Evolutionary conservation across 768 basidiomycete genomes (phyloP), one percentile per base, ranked within the genome.

Genomic region (Naganishia onofrii): DNA sequence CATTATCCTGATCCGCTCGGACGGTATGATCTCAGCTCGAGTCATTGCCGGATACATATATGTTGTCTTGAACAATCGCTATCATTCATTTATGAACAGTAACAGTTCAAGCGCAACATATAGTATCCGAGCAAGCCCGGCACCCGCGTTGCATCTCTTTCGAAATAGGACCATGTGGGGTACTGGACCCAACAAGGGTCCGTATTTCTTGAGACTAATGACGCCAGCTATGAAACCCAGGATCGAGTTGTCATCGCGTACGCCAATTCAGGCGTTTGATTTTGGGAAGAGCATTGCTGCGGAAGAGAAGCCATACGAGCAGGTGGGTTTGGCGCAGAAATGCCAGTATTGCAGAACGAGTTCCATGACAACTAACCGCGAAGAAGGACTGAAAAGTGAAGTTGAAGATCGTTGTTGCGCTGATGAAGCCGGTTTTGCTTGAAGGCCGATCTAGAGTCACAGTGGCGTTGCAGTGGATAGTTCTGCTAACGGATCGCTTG

Each of bases 11-110:
- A 72, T 79, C 79, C 78, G 78, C 78, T 79, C 70, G 23, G 60
- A 81, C 81, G 81, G 81, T 81, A 76, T 81, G 72, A 81, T 81
- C 81, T 81, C 81, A 81, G 81, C 79, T 54, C 68, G 57, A 63
- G n/a, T 38, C 68, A 66, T 66, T 63, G 60, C n/a, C 65, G 65
- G 51, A 38, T 66, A 54, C 65, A 32, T n/a, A 51, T 51, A 66
- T 34, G 4, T 53, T 31, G 65, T 31, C 44, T 31, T 48, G 26
- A n/a, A 17, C 64, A 46, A 28, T 29, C 42, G 15, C 64, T 19
- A 48, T 44, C 44, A 6, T 29, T 21, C 7, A 42, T 23, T 26
- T 34, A 38, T 36, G 12, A 58, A 38, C 57, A 38, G 4, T 38
- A 34, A 31, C 10, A 15, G n/a, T 51, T 51, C 48, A 51, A 51